Evolutionary conservation across 208 protist species (phyloP), one percentile per base, ranked within the genome.

Genomic region (Leishmania turanica): DNA sequence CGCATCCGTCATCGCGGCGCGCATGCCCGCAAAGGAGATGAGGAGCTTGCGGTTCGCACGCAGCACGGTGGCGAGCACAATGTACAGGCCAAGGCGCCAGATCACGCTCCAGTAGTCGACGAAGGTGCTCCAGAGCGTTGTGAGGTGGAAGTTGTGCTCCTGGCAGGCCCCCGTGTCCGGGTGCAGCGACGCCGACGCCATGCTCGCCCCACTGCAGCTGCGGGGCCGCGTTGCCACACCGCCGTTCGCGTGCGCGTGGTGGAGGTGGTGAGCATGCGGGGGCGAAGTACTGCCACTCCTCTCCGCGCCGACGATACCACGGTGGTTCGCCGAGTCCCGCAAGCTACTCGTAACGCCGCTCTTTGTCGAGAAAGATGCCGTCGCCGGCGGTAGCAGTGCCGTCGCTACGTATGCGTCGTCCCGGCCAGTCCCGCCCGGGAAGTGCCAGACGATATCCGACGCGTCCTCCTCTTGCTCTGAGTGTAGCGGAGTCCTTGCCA

Each of bases 41-140:
- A 98, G 91, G 42, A 96, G 88, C 86, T 98, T 96, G 42, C 92
- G 91, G 75, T 96, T 96, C 0, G 88, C 82, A 0, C 95, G 93
- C 31, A 98, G 83, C 6, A 89, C 81, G 27, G 87, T 87, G 81
- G 87, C 89, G 34, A 96, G 81, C 34, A 96, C 79, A 31, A 93
- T 81, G 79, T 93, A 95, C 31, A 96, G n/a, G 34, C 95, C 95
- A 5, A 98, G 83, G 9, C 92, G 90, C 89, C 91, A 96, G 27
- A 96, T 96, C 42, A 84, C 83, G 51, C 42, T 65, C 90, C 91
- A 95, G 79, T 92, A 78, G 68, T 92, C 88, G 51, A 89, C 77
- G 17, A 95, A 82, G 42, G 87, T 91, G 17, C 49, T 19, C 84
- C 89, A 95, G 69, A 94, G 65, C 9, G 81, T 83, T 8, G 34